Percentiles rank a stretch among this genome's conserved stretches.
Conservation (phyloP, 2,329 filamentous ascomycete species). For the Daldinia sp. region DNA sequence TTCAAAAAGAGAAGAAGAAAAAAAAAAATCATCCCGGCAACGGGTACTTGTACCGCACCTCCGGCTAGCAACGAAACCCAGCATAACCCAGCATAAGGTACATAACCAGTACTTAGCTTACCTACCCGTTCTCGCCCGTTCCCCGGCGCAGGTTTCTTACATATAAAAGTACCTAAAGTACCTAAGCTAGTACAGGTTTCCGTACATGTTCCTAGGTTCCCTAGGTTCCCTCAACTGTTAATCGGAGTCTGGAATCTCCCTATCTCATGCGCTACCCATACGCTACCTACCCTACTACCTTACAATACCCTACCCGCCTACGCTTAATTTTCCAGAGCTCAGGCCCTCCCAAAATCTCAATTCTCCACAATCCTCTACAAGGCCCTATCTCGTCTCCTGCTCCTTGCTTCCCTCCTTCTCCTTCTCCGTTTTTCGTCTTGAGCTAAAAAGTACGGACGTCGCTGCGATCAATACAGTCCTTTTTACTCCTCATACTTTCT, state of each 20-base stretch:
- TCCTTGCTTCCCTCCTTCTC: constrained; percentile 39
- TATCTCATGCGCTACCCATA: constrained; percentile 42
- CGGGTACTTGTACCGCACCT: constrained; percentile 44
- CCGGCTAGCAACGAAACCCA: constrained; percentile 33
- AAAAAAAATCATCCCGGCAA: constrained; percentile 40
- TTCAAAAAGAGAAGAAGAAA: constrained; percentile 10
- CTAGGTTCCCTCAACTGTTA: constrained; percentile 33
- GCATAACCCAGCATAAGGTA: constrained; percentile 3
- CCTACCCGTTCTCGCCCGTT: constrained; percentile 9
- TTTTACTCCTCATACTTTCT: constrained; percentile 22
- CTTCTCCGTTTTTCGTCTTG: constrained; percentile 44
- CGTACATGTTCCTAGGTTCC: constrained; percentile 4
- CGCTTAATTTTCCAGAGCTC: constrained; percentile 42
- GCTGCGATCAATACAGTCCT: constrained; percentile 39
- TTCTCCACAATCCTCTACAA: constrained; percentile 42
- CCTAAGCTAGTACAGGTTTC: no score
- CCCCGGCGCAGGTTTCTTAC: constrained; percentile 1
- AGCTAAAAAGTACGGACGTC: constrained; percentile 41
- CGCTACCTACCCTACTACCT: constrained; percentile 20
- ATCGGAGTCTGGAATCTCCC: constrained; percentile 41
- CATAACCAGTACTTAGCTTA: background rate
- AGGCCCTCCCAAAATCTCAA: constrained; percentile 40
- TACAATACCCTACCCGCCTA: constrained; percentile 15
- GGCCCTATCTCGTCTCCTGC: constrained; percentile 33
- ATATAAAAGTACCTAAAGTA: no score